A percentile compares a stretch with the other conserved stretches of the same genome.
Evolutionary conservation across 1,139 yeast species (phyloP).

Genomic region (Torulaspora pretoriensis): DNA sequence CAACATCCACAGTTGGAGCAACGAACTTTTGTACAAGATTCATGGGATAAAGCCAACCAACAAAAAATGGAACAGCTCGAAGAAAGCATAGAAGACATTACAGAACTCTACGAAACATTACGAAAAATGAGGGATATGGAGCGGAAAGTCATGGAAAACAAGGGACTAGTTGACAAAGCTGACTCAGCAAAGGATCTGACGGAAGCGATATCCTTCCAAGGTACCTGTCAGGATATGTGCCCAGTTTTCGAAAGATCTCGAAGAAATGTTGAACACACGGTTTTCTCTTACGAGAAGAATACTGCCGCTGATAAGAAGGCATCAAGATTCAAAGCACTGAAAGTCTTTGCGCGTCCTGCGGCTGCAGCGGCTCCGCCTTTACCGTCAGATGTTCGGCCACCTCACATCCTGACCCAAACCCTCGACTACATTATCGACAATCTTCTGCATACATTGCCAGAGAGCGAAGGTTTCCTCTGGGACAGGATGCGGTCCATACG

Average conservation of each 20-base stretch:
- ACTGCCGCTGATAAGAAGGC: constrained; percentile 54
- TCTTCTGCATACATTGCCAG: constrained; percentile 65
- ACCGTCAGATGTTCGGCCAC: constrained; percentile 97
- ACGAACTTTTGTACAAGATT: constrained; percentile 36
- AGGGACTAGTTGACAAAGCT: constrained; percentile 85
- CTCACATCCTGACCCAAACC: constrained; percentile 61
- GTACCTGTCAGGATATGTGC: constrained; percentile 92
- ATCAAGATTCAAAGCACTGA: constrained; percentile 63
- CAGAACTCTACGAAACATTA: constrained; percentile 51
- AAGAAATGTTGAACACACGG: constrained; percentile 84
- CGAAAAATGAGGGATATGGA: constrained; percentile 75
- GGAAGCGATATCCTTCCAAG: constrained; percentile 83
- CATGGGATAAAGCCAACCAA: constrained; percentile 60
- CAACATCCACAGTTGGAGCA: constrained; percentile 37
- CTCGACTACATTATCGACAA: constrained; percentile 66
- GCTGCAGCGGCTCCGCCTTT: constrained; percentile 98
- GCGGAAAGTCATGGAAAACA: constrained; percentile 70
- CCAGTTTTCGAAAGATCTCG: constrained; percentile 89
- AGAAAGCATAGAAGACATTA: constrained; percentile 40
- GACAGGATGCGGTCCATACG: constrained; percentile 97
- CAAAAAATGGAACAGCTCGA: constrained; percentile 45
- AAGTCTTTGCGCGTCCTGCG: constrained; percentile 94
- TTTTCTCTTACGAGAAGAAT: constrained; percentile 72
- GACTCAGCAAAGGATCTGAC: constrained; percentile 74
- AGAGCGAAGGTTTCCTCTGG: constrained; percentile 91